These are phyloP conservation scores for Solanum sitiens DNA, from an alignment of 257 asterid species.

Conservation along the genomic window DNA sequence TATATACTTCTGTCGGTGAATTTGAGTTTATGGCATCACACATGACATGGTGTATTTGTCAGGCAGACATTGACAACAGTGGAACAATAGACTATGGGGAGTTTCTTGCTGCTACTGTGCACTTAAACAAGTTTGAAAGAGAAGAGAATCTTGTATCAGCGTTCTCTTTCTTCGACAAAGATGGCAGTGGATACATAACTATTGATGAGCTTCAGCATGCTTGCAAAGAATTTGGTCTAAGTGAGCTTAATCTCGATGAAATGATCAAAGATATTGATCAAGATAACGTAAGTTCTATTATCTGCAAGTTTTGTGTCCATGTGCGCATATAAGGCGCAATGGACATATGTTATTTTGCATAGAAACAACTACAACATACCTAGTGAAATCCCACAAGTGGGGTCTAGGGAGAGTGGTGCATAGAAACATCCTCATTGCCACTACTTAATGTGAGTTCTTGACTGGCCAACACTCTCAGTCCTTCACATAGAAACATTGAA, in stretches of 20 bases:
- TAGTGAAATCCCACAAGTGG: background rate
- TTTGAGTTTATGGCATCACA: background rate
- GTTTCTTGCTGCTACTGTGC: constrained; percentile 94
- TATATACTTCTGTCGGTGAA: background rate
- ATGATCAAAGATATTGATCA: constrained; percentile 84
- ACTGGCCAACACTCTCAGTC: background rate
- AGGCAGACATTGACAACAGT: constrained; percentile 90
- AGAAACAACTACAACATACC: background rate
- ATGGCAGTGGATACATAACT: constrained; percentile 91
- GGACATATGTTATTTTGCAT: background rate
- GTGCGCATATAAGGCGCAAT: background rate
- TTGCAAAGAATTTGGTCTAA: constrained; percentile 80
- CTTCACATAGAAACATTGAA: background rate
- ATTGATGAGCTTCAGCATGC: constrained; percentile 94
- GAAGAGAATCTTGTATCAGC: constrained; percentile 83
- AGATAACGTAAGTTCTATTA: constrained; percentile 55
- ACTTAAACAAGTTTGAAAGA: constrained; percentile 88
- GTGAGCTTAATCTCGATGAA: constrained; percentile 79
- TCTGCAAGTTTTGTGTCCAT: background rate
- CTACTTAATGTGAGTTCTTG: background rate
- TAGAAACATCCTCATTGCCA: background rate
- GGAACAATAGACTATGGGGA: constrained; percentile 95
- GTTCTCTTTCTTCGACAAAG: constrained; percentile 82
- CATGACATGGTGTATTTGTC: constrained; percentile 6
- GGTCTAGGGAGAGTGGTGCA: background rate